Conservation (phyloP, 345 rosid genomes). For the Geranium rotundifolium region DNA sequence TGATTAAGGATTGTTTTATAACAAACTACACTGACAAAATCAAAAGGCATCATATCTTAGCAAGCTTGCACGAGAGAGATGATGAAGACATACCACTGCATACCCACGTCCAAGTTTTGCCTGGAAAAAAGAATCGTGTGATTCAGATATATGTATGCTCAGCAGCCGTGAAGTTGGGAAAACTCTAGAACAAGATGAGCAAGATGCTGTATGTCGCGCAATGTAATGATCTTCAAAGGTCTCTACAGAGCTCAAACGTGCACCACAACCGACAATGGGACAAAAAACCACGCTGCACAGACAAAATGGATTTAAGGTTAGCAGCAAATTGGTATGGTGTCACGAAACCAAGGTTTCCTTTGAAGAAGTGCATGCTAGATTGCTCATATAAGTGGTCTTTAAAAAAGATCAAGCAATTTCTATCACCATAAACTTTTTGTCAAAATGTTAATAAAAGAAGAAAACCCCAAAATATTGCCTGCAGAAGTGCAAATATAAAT, state of each 20-base stretch:
- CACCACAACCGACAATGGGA: slow-evolving; percentile 78
- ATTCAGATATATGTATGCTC: slow-evolving; percentile 81
- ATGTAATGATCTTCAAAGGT: slow-evolving; percentile 79
- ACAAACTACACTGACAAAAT: too few relatives aligned
- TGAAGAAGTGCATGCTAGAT: too few relatives aligned
- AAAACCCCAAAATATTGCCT: too few relatives aligned
- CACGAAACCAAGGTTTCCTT: too few relatives aligned
- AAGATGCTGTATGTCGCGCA: slow-evolving; percentile 81
- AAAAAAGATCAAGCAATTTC: too few relatives aligned
- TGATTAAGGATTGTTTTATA: too few relatives aligned
- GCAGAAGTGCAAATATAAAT: too few relatives aligned
- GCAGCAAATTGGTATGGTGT: background rate
- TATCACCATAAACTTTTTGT: too few relatives aligned
- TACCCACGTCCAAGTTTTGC: slow-evolving; percentile 90
- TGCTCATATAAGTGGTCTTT: too few relatives aligned
- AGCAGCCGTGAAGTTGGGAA: slow-evolving; percentile 75
- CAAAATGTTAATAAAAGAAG: too few relatives aligned
- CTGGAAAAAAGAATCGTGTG: slow-evolving; percentile 89
- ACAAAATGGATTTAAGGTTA: slow-evolving; percentile 8
- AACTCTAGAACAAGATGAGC: slow-evolving; percentile 81
- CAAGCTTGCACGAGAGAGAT: too few relatives aligned
- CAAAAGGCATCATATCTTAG: too few relatives aligned
- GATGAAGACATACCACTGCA: slow-evolving; percentile 43
- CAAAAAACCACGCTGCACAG: slow-evolving; percentile 57
- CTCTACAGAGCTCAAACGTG: slow-evolving; percentile 49